A percentile compares a stretch with the other conserved stretches of the same genome.
These are phyloP conservation scores for Akanthomyces muscarius DNA, from an alignment of 2,329 filamentous ascomycete species.

Conservation along the genomic window DNA sequence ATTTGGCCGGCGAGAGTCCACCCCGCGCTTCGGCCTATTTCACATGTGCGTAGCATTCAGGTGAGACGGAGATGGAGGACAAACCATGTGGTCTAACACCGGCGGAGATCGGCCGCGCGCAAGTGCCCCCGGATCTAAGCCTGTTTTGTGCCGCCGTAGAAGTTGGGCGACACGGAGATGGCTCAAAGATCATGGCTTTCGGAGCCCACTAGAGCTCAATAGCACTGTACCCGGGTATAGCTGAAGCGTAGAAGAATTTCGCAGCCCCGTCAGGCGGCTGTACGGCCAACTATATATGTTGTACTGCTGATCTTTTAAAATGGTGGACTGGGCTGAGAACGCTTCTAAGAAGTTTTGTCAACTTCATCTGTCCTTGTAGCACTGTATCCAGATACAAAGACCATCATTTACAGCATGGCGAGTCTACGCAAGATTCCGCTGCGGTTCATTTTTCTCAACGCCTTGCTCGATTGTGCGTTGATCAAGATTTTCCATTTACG, in stretches of 20 bases:
- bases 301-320: background rate
- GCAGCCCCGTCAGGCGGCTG: background rate
- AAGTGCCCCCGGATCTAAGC: background rate
- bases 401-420: background rate
- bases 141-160: background rate
- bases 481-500: background rate
- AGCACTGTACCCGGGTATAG: background rate
- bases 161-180: background rate
- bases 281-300: background rate
- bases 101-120: background rate
- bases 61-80: background rate
- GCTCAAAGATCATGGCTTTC: background rate
- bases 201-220: background rate
- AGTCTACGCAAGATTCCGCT: background rate
- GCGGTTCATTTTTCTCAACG: background rate
- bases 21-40: background rate
- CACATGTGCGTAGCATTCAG: background rate
- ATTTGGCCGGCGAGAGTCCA: background rate
- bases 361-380: background rate
- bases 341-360: background rate
- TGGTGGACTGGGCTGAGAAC: background rate
- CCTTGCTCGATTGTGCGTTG: background rate
- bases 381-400: background rate
- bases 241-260: background rate
- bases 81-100: background rate